phyloP scores from a whole-genome alignment of 371 early-diverging fungal genomes.

The Fennellomyces sp. region DNA sequence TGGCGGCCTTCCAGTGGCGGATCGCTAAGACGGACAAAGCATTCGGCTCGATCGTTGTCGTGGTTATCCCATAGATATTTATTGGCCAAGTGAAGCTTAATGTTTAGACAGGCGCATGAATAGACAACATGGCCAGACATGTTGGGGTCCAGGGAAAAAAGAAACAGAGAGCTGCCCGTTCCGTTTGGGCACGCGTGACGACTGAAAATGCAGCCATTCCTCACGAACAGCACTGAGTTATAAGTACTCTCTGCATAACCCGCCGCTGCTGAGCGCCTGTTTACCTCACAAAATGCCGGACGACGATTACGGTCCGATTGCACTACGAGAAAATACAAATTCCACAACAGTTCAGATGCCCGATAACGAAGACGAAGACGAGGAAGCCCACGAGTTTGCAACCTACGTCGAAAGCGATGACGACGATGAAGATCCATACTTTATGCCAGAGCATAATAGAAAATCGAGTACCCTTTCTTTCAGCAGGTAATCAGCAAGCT shows the following conservation, averaged over 20 bases:
- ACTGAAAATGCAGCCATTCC: not conserved
- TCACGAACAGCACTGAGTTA: no score
- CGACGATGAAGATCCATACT: slow-evolving; percentile 59
- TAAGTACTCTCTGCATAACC: not conserved
- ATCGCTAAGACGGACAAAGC: slow-evolving; percentile 16
- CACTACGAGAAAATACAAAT: slow-evolving; percentile 1
- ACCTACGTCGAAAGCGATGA: slow-evolving; percentile 58
- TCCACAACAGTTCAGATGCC: not conserved
- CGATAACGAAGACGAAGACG: slow-evolving; percentile 25
- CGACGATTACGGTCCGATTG: slow-evolving; percentile 9
- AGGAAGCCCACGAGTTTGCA: slow-evolving; percentile 55
- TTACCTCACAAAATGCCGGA: not conserved
- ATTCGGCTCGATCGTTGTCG: slow-evolving; percentile 20
- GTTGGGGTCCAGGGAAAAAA: no score
- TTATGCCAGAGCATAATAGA: slow-evolving; percentile 53
- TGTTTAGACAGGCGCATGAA: slow-evolving; percentile 45
- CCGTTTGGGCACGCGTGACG: not conserved
- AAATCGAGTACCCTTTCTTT: slow-evolving; percentile 52
- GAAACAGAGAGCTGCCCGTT: no score
- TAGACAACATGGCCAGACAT: slow-evolving; percentile 43
- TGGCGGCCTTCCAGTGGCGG: slow-evolving; percentile 34
- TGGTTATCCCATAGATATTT: slow-evolving; percentile 34
- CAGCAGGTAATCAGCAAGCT: slow-evolving; percentile 26
- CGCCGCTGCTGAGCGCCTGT: no score
- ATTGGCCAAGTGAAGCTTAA: slow-evolving; percentile 38